phyloP scores from a whole-genome alignment of 225 moss, liverwort and hornwort genomes.

The Pseudoscleropodium purum region DNA sequence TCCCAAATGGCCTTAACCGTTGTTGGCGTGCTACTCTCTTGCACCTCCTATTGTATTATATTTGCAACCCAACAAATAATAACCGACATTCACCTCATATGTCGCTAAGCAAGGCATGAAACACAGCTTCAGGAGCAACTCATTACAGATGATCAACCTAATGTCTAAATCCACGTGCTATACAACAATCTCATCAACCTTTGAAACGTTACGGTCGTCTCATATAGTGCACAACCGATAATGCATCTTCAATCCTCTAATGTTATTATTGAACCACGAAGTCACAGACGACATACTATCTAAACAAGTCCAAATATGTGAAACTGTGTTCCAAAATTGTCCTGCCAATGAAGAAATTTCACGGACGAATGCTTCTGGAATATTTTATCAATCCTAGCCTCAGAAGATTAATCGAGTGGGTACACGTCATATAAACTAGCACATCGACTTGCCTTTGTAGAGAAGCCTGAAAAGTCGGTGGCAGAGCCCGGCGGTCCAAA shows the following conservation, averaged over 20 bases:
- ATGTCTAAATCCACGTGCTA: neutral
- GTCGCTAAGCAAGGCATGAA: neutral
- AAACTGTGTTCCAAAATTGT: neutral
- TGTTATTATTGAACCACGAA: neutral
- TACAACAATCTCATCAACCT: neutral
- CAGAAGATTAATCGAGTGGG: neutral
- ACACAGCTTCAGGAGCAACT: neutral
- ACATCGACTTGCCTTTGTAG: slow-evolving; percentile 55
- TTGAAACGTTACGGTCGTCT: neutral
- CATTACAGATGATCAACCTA: neutral
- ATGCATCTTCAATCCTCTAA: neutral
- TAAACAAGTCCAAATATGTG: neutral
- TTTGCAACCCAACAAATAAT: neutral
- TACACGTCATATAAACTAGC: slow-evolving; percentile 5
- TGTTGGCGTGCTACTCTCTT: slow-evolving; percentile 47
- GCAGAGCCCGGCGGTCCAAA: slow-evolving; percentile 44
- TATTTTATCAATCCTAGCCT: neutral
- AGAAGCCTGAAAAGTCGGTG: slow-evolving; percentile 35
- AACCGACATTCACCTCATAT: neutral
- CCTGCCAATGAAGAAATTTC: neutral
- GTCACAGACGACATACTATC: neutral
- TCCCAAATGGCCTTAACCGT: slow-evolving; percentile 85
- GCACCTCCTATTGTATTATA: slow-evolving; percentile 24
- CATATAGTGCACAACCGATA: neutral
- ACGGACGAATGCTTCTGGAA: neutral